phyloP scores from a whole-genome alignment of 2,329 filamentous ascomycete species.

The Chaetomium globosum region DNA sequence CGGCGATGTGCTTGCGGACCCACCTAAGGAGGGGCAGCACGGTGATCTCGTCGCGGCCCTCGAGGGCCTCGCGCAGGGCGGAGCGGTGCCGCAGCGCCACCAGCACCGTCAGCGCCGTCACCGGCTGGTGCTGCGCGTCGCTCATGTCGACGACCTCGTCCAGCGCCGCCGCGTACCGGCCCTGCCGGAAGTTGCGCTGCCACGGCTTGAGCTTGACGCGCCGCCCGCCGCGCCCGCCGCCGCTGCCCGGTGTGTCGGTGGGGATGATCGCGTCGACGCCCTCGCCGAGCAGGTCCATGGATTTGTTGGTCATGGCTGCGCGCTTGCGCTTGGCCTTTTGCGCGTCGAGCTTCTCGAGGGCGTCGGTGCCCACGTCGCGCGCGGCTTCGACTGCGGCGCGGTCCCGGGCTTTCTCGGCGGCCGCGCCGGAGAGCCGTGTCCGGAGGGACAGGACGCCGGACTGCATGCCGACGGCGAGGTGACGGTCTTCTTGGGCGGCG shows the following conservation, averaged over 20 bases:
- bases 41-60: slow-evolving; percentile 76
- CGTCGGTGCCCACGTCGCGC: slow-evolving; percentile 76
- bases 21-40: slow-evolving; percentile 83
- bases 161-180: slow-evolving; percentile 74
- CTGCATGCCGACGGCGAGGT: slow-evolving; percentile 92
- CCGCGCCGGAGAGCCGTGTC: slow-evolving; percentile 81
- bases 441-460: slow-evolving; percentile 88
- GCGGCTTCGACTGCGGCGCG: slow-evolving; percentile 72
- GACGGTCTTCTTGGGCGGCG: slow-evolving; percentile 76
- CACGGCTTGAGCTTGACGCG: slow-evolving; percentile 69
- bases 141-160: slow-evolving; percentile 70
- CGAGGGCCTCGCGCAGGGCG: slow-evolving; percentile 77
- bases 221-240: slow-evolving; percentile 54
- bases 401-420: slow-evolving; percentile 79
- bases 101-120: slow-evolving; percentile 73
- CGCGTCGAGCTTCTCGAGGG: slow-evolving; percentile 72
- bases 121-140: slow-evolving; percentile 57
- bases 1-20: slow-evolving; percentile 77
- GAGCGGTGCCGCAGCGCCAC: slow-evolving; percentile 85
- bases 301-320: slow-evolving; percentile 48
- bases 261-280: slow-evolving; percentile 87
- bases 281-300: slow-evolving; percentile 81
- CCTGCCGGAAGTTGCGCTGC: slow-evolving; percentile 80
- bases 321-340: slow-evolving; percentile 70
- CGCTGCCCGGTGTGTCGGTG: slow-evolving; percentile 55